Evolutionary conservation across 2,329 filamentous ascomycete species (phyloP).

Genomic region (Coniosporium tulheliwenetii): DNA sequence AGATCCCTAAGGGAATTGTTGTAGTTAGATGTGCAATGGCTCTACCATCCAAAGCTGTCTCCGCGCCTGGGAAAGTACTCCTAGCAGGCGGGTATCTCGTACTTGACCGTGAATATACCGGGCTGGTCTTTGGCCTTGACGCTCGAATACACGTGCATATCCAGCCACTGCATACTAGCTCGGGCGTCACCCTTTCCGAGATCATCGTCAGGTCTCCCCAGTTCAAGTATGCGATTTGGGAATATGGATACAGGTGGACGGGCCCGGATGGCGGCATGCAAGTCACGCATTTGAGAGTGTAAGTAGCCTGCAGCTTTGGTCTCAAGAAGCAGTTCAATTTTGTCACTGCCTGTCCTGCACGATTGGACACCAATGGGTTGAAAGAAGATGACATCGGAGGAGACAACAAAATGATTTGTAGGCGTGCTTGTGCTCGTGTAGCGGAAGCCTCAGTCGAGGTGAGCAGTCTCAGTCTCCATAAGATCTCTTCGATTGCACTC

Average conservation of each 20-base stretch:
- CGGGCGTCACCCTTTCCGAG: constrained; percentile 47
- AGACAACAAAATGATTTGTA: no score
- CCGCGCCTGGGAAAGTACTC: constrained; percentile 90
- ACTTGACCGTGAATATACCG: constrained; percentile 74
- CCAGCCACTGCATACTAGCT: constrained; percentile 38
- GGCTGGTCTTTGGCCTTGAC: constrained; percentile 49
- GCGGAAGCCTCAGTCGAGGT: no score
- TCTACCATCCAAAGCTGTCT: constrained; percentile 19
- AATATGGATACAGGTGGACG: constrained; percentile 61
- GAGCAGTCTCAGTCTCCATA: no score
- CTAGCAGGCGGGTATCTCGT: constrained; percentile 91
- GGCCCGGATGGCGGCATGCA: constrained; percentile 63
- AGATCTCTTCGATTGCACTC: no score
- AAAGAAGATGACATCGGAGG: no score
- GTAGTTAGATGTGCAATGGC: no score
- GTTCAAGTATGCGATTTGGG: constrained; percentile 76
- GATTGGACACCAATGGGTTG: no score
- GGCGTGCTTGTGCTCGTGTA: no score
- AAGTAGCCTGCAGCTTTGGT: constrained; percentile 25
- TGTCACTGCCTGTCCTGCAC: no score
- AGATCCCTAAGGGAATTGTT: no score
- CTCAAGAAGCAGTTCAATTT: no score
- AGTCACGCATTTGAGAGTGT: constrained; percentile 67
- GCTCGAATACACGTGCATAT: constrained; percentile 47
- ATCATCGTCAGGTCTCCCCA: constrained; percentile 86